A percentile compares a stretch with the other conserved stretches of the same genome.
Evolutionary conservation across 2,329 filamentous ascomycete species (phyloP).

Genomic region (Sordariomycetes sp.): DNA sequence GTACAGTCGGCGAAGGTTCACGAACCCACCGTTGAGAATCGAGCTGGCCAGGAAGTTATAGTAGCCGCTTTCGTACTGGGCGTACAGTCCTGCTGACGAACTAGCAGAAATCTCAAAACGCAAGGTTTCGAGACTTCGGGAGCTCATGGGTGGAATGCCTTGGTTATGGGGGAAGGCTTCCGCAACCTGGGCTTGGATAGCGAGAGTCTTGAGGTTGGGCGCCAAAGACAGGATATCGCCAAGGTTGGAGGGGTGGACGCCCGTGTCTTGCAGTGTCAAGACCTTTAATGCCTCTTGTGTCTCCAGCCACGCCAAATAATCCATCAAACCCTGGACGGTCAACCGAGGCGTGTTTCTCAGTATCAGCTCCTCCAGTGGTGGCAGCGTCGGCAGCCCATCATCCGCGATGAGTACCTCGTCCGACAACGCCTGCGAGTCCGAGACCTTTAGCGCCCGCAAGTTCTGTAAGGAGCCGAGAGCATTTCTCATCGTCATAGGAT

Average conservation of each 20-base stretch:
- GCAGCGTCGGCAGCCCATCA: conserved; percentile 61
- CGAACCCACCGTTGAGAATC: conserved; percentile 66
- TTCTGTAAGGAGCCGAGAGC: conserved; percentile 58
- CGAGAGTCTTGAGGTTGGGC: conserved; percentile 46
- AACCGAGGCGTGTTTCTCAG: conserved; percentile 64
- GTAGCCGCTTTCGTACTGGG: conserved; percentile 51
- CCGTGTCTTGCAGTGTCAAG: conserved; percentile 64
- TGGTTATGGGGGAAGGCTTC: conserved; percentile 38
- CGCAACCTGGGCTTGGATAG: conserved; percentile 40
- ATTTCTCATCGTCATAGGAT: conserved; percentile 60
- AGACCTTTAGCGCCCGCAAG: conserved; percentile 67
- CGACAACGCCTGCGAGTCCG: conserved; percentile 59
- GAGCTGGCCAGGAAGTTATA: conserved; percentile 83
- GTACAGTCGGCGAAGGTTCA: conserved; percentile 67
- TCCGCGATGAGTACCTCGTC: conserved; percentile 67
- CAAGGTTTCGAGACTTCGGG: conserved; percentile 59
- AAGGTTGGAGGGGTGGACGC: conserved; percentile 54
- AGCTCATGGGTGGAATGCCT: conserved; percentile 52
- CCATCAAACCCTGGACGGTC: conserved; percentile 60
- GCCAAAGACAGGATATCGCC: conserved; percentile 51
- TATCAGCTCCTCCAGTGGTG: conserved; percentile 63
- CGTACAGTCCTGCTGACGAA: conserved; percentile 46
- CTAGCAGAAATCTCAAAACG: conserved; percentile 73
- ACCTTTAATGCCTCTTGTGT: conserved; percentile 53
- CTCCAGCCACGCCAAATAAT: conserved; percentile 55